phyloP scores from a whole-genome alignment of 2,329 filamentous ascomycete genomes.

The Monilinia fructigena region DNA sequence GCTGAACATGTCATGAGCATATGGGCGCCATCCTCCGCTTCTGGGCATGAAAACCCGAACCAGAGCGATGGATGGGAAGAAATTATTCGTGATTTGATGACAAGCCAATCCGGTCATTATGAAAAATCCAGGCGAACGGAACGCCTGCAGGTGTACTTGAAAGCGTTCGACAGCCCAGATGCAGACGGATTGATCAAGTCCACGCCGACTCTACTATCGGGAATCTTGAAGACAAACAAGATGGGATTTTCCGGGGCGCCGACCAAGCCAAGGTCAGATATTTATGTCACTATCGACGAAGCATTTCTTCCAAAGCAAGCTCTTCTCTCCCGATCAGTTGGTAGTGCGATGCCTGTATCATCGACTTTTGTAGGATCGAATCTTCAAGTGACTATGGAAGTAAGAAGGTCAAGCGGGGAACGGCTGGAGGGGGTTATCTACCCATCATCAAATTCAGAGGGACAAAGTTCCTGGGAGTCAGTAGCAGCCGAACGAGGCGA shows the following conservation, averaged over 20 bases:
- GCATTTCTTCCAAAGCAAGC: conserved; percentile 77
- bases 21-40: conserved; percentile 64
- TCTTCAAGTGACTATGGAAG: conserved; percentile 84
- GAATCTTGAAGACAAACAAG: conserved; percentile 76
- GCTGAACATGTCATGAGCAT: conserved; percentile 73
- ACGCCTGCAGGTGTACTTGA: conserved; percentile 75
- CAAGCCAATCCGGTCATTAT: conserved; percentile 71
- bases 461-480: conserved; percentile 84
- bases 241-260: conserved; percentile 94
- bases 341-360: conserved; percentile 72
- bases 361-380: conserved; percentile 65
- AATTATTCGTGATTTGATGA: conserved; percentile 69
- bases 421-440: conserved; percentile 86
- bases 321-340: conserved; percentile 62
- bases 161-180: conserved; percentile 74
- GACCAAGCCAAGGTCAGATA: conserved; percentile 84
- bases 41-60: conserved; percentile 56
- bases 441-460: conserved; percentile 75
- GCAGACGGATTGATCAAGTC: conserved; percentile 78
- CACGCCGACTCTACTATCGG: conserved; percentile 83
- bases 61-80: conserved; percentile 68
- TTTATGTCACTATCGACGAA: conserved; percentile 83
- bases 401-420: conserved; percentile 74
- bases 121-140: conserved; percentile 71
- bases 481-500: conserved; percentile 76